Evolutionary conservation across 495 filamentous ascomycete species (phyloP).

Genomic region (Gamarada debralockiae): DNA sequence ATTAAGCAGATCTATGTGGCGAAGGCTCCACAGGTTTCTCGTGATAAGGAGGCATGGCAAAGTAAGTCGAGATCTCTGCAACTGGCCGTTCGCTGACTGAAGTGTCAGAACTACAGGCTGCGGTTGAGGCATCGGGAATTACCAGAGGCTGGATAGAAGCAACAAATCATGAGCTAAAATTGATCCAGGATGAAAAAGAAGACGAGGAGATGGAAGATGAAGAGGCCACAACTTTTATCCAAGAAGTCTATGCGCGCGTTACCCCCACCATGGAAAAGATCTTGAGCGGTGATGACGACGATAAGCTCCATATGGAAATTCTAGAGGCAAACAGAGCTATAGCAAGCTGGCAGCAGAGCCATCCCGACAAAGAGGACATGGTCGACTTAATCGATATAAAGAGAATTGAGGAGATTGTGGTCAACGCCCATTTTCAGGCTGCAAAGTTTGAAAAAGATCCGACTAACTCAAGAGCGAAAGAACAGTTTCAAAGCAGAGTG

Average conservation of each 20-base stretch:
- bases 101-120: conserved; percentile 12
- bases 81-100: conserved; percentile 1
- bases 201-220: conserved; percentile 8
- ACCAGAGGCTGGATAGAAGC: conserved; percentile 12
- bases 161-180: conserved; percentile 13
- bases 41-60: conserved; percentile 11
- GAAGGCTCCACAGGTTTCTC: conserved; percentile 10
- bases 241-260: conserved; percentile 8
- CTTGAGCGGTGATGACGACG: conserved; percentile 9
- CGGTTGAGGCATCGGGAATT: conserved; percentile 13
- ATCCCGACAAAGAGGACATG: conserved; percentile 14
- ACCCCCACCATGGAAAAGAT: conserved; percentile 9
- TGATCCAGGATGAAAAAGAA: conserved; percentile 9
- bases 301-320: conserved; percentile 15
- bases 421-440: conserved; percentile 14
- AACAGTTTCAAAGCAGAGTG: conserved; percentile 16
- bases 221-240: conserved; percentile 6
- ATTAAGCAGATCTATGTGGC: conserved; percentile 10
- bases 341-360: conserved; percentile 9
- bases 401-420: conserved; percentile 16
- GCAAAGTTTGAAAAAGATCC: conserved; percentile 15
- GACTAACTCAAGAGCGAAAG: conserved; percentile 14
- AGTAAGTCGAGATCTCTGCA: conserved; percentile 8
- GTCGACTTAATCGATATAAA: conserved; percentile 16
- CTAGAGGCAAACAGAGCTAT: conserved; percentile 11